Base-by-base conservation (phyloP, 495 filamentous ascomycete species). In the Aspergillus coremiiformis region DNA sequence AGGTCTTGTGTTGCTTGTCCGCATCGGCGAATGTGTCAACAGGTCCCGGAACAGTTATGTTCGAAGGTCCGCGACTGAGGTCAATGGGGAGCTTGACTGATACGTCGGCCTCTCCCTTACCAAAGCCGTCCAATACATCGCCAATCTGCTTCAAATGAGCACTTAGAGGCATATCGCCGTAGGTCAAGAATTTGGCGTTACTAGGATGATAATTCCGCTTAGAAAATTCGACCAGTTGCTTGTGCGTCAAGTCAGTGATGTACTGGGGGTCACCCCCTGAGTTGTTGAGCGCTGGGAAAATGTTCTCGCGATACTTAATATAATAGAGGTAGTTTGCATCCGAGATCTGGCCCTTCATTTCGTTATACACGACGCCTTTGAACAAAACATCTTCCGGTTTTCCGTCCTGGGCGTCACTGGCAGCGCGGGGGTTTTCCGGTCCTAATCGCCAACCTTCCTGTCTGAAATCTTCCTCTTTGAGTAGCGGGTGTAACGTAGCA, bases 301-400 rank as follows among this genome's bases (percentile, higher is more conserved):
- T 89, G 67, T 92, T 89, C 55, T 98, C 89, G 63, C 93, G 89
- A 63, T 94, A 97, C 47, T 82, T 76, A 53, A 96, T 93, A 58
- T 95, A 96, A 71, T 85, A 98, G 3, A 97, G 77, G 66, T 98
- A 97, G 60, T 89, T 89, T 12, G 93, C 88, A 67, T 97, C 93
- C 7, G 93, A 97, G 82, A 97, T 95, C 63, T 96, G 90, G 0
- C 93, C 93, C 69, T 98, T 98, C 93, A 98, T 98, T 71, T 98
- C 93, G 62, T 98, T 98, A 69, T 98, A 98, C 20, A 98, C 93
- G 10, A 98, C 93, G 20, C 93, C 93, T 66, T 98, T 98, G 76
- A 98, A 98, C 12, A 96, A 84, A 17, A 97, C 79, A 30, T 74
- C 72, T 19, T 71, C 69, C 23, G 66, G 51, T 24, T 65, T 55